phyloP scores from a whole-genome alignment of 176 grass and related monocot genomes.

The Urochloa ruziziensis region DNA sequence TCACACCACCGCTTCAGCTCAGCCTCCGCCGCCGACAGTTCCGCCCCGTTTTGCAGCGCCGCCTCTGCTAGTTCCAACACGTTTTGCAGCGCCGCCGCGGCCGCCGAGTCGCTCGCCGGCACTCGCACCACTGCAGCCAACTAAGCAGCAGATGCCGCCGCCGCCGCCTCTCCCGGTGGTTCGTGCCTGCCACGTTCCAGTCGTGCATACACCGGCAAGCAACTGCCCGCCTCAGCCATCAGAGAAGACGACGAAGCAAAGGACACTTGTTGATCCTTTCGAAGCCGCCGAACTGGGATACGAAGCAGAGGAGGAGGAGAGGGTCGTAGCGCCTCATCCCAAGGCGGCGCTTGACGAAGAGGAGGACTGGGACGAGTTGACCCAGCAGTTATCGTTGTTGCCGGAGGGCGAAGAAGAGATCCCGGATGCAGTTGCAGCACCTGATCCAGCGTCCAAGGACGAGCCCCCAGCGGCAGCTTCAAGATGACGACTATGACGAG shows the following conservation, averaged over 20 bases:
- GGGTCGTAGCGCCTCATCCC: background rate
- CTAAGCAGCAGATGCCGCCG: background rate
- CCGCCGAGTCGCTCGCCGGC: too few species aligned
- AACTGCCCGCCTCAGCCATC: background rate
- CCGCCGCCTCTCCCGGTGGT: background rate
- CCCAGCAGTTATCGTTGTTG: background rate
- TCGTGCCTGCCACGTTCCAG: background rate
- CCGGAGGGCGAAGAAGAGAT: too few species aligned
- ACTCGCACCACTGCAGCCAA: background rate
- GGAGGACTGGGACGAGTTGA: background rate
- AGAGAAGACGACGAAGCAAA: too few species aligned
- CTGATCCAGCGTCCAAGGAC: too few species aligned
- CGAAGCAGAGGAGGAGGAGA: background rate
- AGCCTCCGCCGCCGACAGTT: background rate
- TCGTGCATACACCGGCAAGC: background rate
- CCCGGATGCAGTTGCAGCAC: too few species aligned
- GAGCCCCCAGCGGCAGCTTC: too few species aligned
- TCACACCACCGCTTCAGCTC: background rate
- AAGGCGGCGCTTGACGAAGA: background rate
- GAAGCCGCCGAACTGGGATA: background rate
- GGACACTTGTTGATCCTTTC: background rate
- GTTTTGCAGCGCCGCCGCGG: background rate
- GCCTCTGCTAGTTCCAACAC: background rate
- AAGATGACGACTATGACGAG: too few species aligned
- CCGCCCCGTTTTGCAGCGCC: background rate